phyloP scores from a whole-genome alignment of 169 alveolate genomes.

The Theileria orientalis region DNA sequence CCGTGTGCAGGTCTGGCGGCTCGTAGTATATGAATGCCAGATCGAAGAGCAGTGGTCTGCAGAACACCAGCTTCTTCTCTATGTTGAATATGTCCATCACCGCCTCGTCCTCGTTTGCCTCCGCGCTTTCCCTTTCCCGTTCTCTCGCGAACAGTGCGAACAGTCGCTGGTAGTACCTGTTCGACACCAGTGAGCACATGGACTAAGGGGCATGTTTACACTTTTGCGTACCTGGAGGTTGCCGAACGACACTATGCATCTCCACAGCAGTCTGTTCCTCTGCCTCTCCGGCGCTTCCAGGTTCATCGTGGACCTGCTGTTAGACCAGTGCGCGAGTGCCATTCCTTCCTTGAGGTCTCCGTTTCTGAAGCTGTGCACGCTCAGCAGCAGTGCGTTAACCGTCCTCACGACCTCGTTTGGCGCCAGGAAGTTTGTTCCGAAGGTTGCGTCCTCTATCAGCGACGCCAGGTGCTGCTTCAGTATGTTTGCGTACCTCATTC shows the following conservation, averaged over 20 bases:
- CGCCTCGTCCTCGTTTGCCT: neutral
- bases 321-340: constrained; percentile 69
- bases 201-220: neutral
- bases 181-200: constrained; percentile 5
- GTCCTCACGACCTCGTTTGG: constrained; percentile 68
- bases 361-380: constrained; percentile 55
- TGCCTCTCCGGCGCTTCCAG: constrained; percentile 24
- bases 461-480: constrained; percentile 67
- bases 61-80: constrained; percentile 35
- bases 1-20: constrained; percentile 45
- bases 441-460: constrained; percentile 55
- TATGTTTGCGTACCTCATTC: constrained; percentile 68
- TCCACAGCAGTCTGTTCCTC: constrained; percentile 55
- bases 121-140: neutral
- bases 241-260: constrained; percentile 57
- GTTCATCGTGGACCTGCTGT: constrained; percentile 58
- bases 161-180: constrained; percentile 40
- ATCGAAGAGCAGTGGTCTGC: constrained; percentile 61
- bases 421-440: constrained; percentile 59
- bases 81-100: constrained; percentile 17
- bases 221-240: constrained; percentile 50
- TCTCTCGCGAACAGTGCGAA: constrained; percentile 52
- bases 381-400: constrained; percentile 65
- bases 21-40: constrained; percentile 60
- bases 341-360: constrained; percentile 70